Base-by-base conservation (phyloP, 2,329 filamentous ascomycete species). In the Cladosporium halotolerans region DNA sequence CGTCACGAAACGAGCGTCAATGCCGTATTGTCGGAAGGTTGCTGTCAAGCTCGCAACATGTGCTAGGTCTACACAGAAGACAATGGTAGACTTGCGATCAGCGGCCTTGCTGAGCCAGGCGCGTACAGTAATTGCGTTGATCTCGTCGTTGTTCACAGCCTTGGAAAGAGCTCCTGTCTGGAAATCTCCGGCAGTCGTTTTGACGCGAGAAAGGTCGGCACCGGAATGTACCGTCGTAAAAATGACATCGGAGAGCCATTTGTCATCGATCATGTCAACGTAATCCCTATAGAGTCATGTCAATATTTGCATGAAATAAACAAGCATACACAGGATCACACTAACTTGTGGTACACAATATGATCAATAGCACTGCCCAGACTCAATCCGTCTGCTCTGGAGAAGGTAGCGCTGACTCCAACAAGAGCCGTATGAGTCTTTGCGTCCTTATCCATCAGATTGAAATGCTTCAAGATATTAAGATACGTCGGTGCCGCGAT, bases 211-310 rank as follows among this genome's bases (percentile, higher is more conserved):
- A 33, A 99, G 75, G 68, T 97, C 87, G 31, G 86, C 89, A 13
- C 84, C 84, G 0, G 90, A 89, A 58, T 86, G 79, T 18, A 97
- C 91, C 0, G 93, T 97, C 0, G 93, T 97, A 71, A 99, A 97
- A 3, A 92, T 74, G n/a, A 95, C 88, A 66, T 93, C 82, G 0
- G 90, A 85, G 10, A 99, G 79, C 90, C 91, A 97, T 40, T 93
- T 90, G 54, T 95, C 89, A 33, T 84, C 84, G 56, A 96, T 88
- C 84, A 88, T 87, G 58, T 88, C 85, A 31, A 86, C 76, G 58
- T 87, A 89, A 63, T 88, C 84, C 60, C 73, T 75, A 52, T 3
- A 36, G 28, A 13, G 23, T 28, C 23, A 28, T 28, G 23, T 28
- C 23, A 28, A 28, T 7, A 28, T 1, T 5, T 28, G 23, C 23